These are phyloP conservation scores for Adansonia digitata DNA, from an alignment of 345 rosid species.

Conservation along the genomic window DNA sequence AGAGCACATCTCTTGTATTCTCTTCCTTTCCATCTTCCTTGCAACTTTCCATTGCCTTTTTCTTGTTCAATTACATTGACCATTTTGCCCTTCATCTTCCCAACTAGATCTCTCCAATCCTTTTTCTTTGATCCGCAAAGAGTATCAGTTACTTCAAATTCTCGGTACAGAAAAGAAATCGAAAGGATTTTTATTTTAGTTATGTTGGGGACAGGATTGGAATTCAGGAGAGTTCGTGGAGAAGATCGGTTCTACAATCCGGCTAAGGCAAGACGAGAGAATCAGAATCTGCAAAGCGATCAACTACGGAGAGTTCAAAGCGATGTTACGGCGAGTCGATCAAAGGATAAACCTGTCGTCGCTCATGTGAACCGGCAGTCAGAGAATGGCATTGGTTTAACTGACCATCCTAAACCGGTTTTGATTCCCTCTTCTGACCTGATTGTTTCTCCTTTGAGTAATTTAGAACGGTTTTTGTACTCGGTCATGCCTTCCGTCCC, in stretches of 20 bases:
- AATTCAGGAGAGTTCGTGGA: slow-evolving; percentile 34
- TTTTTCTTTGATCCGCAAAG: slow-evolving; percentile 1
- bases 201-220: slow-evolving; percentile 54
- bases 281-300: slow-evolving; percentile 31
- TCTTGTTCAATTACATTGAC: slow-evolving; percentile 7
- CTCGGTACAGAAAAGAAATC: background rate
- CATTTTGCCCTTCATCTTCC: slow-evolving; percentile 19
- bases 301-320: slow-evolving; percentile 40
- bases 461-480: slow-evolving; percentile 50
- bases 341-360: slow-evolving; percentile 18
- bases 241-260: slow-evolving; percentile 47
- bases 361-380: slow-evolving; percentile 16
- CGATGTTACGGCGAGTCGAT: slow-evolving; percentile 30
- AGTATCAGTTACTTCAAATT: background rate
- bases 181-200: background rate
- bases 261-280: slow-evolving; percentile 29
- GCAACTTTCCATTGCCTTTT: background rate
- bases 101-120: slow-evolving; percentile 16
- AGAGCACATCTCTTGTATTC: slow-evolving; percentile 7
- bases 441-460: slow-evolving; percentile 28
- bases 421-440: slow-evolving; percentile 21
- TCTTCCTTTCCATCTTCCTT: background rate
- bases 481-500: slow-evolving; percentile 52
- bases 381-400: slow-evolving; percentile 16
- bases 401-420: slow-evolving; percentile 19